A percentile compares a stretch with the other conserved stretches of the same genome.
phyloP scores from a whole-genome alignment of 192 early-diverging fungal genomes.

The Coemansia sp. region DNA sequence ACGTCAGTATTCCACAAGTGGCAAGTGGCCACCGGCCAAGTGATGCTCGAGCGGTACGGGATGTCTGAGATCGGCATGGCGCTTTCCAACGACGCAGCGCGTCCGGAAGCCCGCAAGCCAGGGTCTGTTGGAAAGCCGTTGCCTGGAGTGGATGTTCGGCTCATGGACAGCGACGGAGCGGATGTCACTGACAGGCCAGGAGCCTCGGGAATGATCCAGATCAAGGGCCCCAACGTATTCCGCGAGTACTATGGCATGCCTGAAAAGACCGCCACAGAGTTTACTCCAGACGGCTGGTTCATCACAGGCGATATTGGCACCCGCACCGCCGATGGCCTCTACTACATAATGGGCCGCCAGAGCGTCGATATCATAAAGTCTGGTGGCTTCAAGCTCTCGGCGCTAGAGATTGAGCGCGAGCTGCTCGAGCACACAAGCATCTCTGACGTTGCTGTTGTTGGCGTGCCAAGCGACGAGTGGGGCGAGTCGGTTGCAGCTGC shows the following conservation, averaged over 20 bases:
- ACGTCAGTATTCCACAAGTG: conserved; percentile 67
- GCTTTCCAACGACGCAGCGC: conserved; percentile 60
- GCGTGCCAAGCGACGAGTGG: conserved; percentile 74
- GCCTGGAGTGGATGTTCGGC: conserved; percentile 64
- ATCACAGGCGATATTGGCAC: conserved; percentile 79
- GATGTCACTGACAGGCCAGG: conserved; percentile 57
- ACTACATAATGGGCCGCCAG: conserved; percentile 76
- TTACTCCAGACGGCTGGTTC: conserved; percentile 79
- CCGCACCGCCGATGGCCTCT: conserved; percentile 58
- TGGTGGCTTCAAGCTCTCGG: conserved; percentile 85
- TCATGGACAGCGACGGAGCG: conserved; percentile 54
- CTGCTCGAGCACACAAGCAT: conserved; percentile 65
- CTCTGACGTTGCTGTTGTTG: conserved; percentile 73
- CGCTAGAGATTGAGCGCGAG: conserved; percentile 83
- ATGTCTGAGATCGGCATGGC: conserved; percentile 94
- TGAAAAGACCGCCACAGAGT: conserved; percentile 72
- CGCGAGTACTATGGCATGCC: conserved; percentile 73
- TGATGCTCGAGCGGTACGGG: conserved; percentile 83
- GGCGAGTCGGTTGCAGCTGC: conserved; percentile 77
- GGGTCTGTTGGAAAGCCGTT: conserved; percentile 80
- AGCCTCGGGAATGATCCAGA: conserved; percentile 68
- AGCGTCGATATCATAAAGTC: conserved; percentile 88
- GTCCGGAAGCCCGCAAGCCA: conserved; percentile 25
- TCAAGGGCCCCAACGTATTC: conserved; percentile 77
- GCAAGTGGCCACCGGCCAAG: conserved; percentile 72